A percentile compares a stretch with the other conserved stretches of the same genome.
phyloP scores from a whole-genome alignment of 352 stramenopile species.

The Phytophthora meadii region DNA sequence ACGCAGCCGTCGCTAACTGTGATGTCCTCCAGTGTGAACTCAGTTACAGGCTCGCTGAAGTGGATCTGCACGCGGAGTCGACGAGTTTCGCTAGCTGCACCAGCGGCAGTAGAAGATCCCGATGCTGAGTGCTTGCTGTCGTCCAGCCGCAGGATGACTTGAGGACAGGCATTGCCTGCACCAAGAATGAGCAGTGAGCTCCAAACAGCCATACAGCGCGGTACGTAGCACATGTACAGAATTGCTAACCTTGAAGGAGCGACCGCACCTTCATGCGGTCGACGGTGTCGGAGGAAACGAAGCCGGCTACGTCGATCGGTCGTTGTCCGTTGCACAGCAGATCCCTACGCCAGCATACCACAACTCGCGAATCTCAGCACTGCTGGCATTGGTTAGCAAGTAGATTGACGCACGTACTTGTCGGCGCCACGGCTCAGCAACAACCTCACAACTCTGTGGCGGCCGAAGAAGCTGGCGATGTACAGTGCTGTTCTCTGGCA shows the following conservation, averaged over 20 bases:
- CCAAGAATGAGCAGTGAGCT: background rate
- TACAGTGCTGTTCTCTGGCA: conserved; percentile 70
- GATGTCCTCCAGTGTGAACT: conserved; percentile 73
- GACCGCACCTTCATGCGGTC: conserved; percentile 74
- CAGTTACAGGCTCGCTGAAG: conserved; percentile 71
- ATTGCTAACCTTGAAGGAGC: conserved; percentile 54
- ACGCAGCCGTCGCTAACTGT: conserved; percentile 31
- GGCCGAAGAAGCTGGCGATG: conserved; percentile 71
- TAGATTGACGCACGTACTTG: conserved; percentile 42
- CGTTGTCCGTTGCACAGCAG: conserved; percentile 53
- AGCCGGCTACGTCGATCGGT: conserved; percentile 57
- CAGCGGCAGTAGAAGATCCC: conserved; percentile 7
- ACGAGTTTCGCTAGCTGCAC: conserved; percentile 11
- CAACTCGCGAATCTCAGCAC: background rate
- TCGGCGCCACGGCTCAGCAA: conserved; percentile 67
- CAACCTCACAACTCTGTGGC: conserved; percentile 54
- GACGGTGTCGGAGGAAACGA: conserved; percentile 45
- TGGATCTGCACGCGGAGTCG: conserved; percentile 57
- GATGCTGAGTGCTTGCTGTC: conserved; percentile 20
- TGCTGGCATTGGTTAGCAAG: background rate
- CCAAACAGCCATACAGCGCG: background rate
- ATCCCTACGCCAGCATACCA: conserved; percentile 40
- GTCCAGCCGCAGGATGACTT: conserved; percentile 29
- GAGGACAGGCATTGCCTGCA: conserved; percentile 24
- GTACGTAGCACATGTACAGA: too few species aligned